These are phyloP conservation scores for Trichoderma reesei DNA, from an alignment of 495 filamentous ascomycete genomes.

Conservation along the genomic window DNA sequence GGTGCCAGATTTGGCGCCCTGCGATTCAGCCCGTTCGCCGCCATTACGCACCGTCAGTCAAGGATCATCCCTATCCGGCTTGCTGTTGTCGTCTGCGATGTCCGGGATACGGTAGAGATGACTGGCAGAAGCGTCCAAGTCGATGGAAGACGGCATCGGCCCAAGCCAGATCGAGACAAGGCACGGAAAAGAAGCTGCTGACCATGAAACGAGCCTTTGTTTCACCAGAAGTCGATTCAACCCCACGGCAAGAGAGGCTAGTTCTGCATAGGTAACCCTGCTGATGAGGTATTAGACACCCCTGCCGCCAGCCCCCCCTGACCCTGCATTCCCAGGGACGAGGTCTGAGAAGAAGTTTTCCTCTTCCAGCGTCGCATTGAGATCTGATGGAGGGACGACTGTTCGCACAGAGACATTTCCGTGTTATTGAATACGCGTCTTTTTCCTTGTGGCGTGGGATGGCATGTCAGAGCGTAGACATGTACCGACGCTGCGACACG, in stretches of 20 bases:
- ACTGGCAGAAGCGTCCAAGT: not conserved
- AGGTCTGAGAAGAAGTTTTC: not conserved
- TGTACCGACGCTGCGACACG: not conserved
- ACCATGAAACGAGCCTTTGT: constrained; percentile 4
- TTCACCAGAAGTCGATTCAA: constrained; percentile 5
- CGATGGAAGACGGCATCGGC: too few species aligned
- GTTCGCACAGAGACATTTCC: not conserved
- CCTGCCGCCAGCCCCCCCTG: not conserved
- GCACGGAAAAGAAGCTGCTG: not conserved
- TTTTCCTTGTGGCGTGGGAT: not conserved
- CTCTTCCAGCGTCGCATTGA: not conserved
- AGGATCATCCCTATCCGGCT: too few species aligned
- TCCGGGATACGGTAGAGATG: not conserved
- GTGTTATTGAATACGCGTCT: not conserved
- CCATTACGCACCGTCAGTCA: not conserved
- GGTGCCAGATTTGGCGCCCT: not conserved
- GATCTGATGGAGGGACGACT: not conserved
- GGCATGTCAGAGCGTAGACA: not conserved
- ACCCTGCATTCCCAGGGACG: not conserved
- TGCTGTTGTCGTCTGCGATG: not conserved
- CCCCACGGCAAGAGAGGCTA: not conserved
- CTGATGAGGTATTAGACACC: not conserved
- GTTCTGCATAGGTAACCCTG: not conserved
- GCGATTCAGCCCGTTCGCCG: not conserved
- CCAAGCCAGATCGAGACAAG: not conserved